A percentile compares a stretch with the other conserved stretches of the same genome.
Conservation (phyloP, 805 yeast genomes). For the Starmera quercuum region DNA sequence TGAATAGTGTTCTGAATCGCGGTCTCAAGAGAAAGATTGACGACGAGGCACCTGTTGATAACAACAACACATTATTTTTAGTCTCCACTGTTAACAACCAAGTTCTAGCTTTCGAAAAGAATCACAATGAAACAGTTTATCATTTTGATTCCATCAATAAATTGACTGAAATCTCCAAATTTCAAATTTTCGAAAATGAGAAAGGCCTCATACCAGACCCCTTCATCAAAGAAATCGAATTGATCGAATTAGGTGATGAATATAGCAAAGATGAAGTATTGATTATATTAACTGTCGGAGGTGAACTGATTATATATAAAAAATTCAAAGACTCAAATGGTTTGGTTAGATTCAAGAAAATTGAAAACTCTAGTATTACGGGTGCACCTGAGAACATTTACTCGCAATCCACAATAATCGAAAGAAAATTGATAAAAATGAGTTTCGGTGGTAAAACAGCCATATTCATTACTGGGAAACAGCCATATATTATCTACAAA, state of each 20-base stretch:
- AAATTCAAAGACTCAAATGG: conserved; percentile 37
- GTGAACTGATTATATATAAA: conserved; percentile 66
- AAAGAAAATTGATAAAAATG: conserved; percentile 55
- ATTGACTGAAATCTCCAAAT: conserved; percentile 30
- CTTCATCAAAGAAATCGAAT: conserved; percentile 58
- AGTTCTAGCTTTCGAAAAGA: conserved; percentile 52
- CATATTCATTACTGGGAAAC: conserved; percentile 66
- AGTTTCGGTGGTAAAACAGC: conserved; percentile 50
- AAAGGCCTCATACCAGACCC: conserved; percentile 56
- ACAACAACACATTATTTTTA: conserved; percentile 39
- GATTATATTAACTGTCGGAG: conserved; percentile 70
- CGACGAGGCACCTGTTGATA: conserved; percentile 17
- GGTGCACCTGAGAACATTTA: conserved; percentile 82
- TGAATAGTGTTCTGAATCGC: conserved; percentile 30
- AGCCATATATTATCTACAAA: conserved; percentile 63
- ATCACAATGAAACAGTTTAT: conserved; percentile 33
- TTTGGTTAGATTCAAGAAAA: conserved; percentile 36
- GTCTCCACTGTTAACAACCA: conserved; percentile 75
- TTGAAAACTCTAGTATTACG: conserved; percentile 37
- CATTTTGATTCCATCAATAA: conserved; percentile 30
- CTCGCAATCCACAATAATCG: conserved; percentile 50
- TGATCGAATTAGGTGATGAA: conserved; percentile 57
- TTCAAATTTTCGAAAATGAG: conserved; percentile 25
- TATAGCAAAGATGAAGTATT: conserved; percentile 50
- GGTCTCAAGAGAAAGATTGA: conserved; percentile 17